Percentiles rank a stretch among this genome's conserved stretches.
Conservation (phyloP, 1,139 yeast species). For the Saccharomycopsis crataegensis region DNA sequence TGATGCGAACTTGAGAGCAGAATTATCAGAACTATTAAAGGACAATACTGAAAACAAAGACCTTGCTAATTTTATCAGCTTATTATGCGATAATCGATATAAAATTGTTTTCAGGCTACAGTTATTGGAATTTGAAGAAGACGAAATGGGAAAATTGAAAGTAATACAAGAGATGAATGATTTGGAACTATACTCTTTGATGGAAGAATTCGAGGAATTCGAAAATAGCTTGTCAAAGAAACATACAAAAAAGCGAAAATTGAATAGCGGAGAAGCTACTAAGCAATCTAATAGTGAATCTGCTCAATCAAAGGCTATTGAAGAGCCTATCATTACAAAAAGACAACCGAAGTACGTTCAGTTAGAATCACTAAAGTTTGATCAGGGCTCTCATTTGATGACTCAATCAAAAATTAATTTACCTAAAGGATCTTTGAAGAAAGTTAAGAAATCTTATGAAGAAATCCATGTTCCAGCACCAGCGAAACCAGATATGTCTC, state of each 20-base stretch:
- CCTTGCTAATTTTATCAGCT: background rate
- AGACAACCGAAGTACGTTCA: conserved; percentile 51
- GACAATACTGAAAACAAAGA: conserved; percentile 31
- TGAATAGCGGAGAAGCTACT: conserved; percentile 6
- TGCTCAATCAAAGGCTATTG: conserved; percentile 3
- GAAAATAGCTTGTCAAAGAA: conserved; percentile 13
- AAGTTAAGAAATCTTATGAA: conserved; percentile 68
- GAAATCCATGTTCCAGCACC: conserved; percentile 88
- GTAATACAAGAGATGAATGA: conserved; percentile 25
- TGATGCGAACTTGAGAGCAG: conserved; percentile 43
- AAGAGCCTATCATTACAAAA: background rate
- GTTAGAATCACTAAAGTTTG: conserved; percentile 55
- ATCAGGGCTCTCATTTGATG: conserved; percentile 66
- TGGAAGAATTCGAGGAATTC: conserved; percentile 28
- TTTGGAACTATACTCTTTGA: conserved; percentile 26
- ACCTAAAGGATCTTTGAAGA: conserved; percentile 80
- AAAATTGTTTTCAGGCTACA: conserved; percentile 14
- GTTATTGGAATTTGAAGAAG: conserved; percentile 26
- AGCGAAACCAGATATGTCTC: conserved; percentile 29
- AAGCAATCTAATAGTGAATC: conserved; percentile 16
- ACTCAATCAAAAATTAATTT: conserved; percentile 59
- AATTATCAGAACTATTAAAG: conserved; percentile 43
- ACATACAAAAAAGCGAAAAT: conserved; percentile 24
- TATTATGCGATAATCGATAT: conserved; percentile 9
- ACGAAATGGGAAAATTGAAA: conserved; percentile 28